Conservation (phyloP, 1,139 yeast species). For the Pichia inconspicua region DNA sequence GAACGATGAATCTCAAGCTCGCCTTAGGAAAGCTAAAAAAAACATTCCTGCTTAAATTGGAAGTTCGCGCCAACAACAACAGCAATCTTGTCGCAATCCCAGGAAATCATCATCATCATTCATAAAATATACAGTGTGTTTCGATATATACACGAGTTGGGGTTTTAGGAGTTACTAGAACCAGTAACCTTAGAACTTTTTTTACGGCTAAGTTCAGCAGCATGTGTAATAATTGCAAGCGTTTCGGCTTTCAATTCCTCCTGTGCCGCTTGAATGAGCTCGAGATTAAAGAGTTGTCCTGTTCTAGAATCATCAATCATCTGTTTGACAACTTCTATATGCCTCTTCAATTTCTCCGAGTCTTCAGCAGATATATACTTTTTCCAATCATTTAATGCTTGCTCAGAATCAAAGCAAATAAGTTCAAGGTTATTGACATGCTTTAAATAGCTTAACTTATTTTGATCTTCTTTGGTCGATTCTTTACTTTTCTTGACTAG, state of each 20-base stretch:
- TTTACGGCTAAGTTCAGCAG: constrained; percentile 18
- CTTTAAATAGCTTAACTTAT: constrained; percentile 30
- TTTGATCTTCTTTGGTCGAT: constrained; percentile 38
- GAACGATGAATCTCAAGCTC: background rate
- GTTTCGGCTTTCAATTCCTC: constrained; percentile 27
- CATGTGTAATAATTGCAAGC: constrained; percentile 20
- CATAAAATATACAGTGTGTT: too few relatives aligned
- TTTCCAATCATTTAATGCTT: constrained; percentile 24
- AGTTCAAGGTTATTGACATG: constrained; percentile 28
- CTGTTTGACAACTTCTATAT: constrained; percentile 33
- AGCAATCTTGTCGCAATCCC: background rate
- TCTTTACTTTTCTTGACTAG: constrained; percentile 47
- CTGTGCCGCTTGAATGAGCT: constrained; percentile 27
- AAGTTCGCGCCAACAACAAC: background rate
- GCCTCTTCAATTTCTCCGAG: constrained; percentile 27
- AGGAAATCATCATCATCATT: too few relatives aligned
- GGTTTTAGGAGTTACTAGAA: background rate
- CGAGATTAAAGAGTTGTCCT: constrained; percentile 27
- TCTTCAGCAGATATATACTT: constrained; percentile 29
- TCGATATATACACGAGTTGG: background rate
- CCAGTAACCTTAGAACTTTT: background rate
- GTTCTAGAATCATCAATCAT: constrained; percentile 44
- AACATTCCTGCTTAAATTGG: too few relatives aligned
- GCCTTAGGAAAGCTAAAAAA: background rate
- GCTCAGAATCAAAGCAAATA: constrained; percentile 28